A percentile compares a stretch with the other conserved stretches of the same genome.
Conservation (phyloP, 129 eudicot genomes). For the Flaveria brownii region DNA sequence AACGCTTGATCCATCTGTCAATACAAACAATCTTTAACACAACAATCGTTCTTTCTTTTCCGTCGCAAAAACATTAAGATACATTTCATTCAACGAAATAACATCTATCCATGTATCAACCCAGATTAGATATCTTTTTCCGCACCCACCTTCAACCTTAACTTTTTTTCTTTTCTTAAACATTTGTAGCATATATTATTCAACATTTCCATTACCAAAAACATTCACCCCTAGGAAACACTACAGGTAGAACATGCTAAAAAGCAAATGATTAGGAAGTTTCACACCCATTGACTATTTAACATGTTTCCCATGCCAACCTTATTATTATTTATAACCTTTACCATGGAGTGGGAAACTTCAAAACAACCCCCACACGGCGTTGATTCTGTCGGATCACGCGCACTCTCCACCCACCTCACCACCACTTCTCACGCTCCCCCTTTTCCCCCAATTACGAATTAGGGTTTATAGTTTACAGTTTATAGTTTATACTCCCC, state of each 20-base stretch:
- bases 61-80: too few relatives aligned
- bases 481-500: too few relatives aligned
- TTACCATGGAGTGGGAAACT: slow-evolving; percentile 13
- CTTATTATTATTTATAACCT: not conserved
- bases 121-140: too few relatives aligned
- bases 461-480: slow-evolving; percentile 31
- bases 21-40: too few relatives aligned
- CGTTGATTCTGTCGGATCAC: slow-evolving; percentile 35
- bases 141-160: too few relatives aligned
- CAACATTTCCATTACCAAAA: not conserved
- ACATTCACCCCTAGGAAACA: not conserved
- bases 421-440: slow-evolving; percentile 29
- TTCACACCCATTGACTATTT: not conserved
- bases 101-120: too few relatives aligned
- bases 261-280: not conserved
- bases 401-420: slow-evolving; percentile 25
- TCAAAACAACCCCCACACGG: not conserved
- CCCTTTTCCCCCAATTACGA: not conserved
- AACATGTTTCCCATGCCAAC: too few relatives aligned
- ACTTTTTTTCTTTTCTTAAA: too few relatives aligned
- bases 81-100: too few relatives aligned
- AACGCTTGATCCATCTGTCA: too few relatives aligned
- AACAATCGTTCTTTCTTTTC: too few relatives aligned
- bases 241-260: not conserved
- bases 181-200: too few relatives aligned